A percentile compares a stretch with the other conserved stretches of the same genome.
These are phyloP conservation scores for Ettlia oleoabundans DNA, from an alignment of 139 green algal genomes.

Conservation along the genomic window DNA sequence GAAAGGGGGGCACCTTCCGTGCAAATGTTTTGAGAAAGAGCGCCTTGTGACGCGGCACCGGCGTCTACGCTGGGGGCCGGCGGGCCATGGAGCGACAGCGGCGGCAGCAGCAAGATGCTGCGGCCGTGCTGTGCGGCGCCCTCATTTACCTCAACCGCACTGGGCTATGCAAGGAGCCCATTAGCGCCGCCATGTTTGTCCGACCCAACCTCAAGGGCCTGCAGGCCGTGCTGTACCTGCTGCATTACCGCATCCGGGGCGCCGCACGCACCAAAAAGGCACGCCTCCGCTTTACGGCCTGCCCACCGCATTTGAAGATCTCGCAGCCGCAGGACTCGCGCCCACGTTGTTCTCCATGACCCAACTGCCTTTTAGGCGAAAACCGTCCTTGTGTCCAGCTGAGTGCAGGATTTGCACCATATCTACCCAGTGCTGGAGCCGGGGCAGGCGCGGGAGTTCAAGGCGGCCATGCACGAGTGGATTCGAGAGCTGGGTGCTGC, in stretches of 20 bases:
- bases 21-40: too few species aligned
- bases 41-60: background rate
- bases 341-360: too few species aligned
- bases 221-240: slow-evolving; percentile 20
- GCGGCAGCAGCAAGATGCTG: background rate
- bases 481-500: slow-evolving; percentile 15
- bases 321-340: too few species aligned
- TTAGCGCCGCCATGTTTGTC: slow-evolving; percentile 1
- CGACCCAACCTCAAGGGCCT: slow-evolving; percentile 26
- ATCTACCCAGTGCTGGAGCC: slow-evolving; percentile 26
- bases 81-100: background rate
- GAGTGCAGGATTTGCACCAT: slow-evolving; percentile 24
- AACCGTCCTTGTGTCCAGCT: background rate
- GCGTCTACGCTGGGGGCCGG: too few species aligned
- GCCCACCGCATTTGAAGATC: too few species aligned
- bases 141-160: slow-evolving; percentile 18
- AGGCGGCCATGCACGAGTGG: slow-evolving; percentile 26
- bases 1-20: too few species aligned
- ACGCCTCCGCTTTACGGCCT: background rate
- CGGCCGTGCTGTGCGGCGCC: background rate
- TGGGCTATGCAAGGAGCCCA: background rate
- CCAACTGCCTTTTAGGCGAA: too few species aligned
- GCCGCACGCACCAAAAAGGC: slow-evolving; percentile 19
- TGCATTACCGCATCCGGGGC: slow-evolving; percentile 22
- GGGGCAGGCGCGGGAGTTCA: slow-evolving; percentile 23